These are phyloP conservation scores for Blastobotrys peoriensis DNA, from an alignment of 805 yeast genomes.

Conservation along the genomic window DNA sequence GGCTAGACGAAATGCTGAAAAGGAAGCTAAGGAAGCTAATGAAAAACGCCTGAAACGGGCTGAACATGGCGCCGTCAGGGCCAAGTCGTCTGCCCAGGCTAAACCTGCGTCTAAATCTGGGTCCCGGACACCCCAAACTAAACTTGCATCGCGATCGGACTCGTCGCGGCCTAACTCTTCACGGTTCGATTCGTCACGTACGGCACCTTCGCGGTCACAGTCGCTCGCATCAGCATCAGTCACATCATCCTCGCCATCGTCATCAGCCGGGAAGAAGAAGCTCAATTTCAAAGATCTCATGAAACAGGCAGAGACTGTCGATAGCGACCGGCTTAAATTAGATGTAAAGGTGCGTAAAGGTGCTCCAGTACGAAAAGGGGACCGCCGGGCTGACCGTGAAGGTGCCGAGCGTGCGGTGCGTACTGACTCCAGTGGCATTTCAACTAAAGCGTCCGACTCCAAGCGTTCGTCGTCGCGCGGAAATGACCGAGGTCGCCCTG, in stretches of 20 bases:
- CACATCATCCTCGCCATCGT: no score
- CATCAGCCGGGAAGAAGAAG: constrained; percentile 33
- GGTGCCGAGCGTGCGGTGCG: neutral
- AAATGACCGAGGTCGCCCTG: neutral
- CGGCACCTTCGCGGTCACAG: no score
- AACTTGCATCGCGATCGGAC: constrained; percentile 1
- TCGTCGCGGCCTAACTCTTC: no score
- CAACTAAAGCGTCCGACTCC: neutral
- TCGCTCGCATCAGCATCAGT: no score
- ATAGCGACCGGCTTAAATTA: constrained; percentile 41
- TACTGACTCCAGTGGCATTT: no score
- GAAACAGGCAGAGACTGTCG: constrained; percentile 60
- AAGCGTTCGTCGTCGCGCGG: neutral
- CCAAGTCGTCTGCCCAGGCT: constrained; percentile 3
- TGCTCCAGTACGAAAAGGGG: neutral
- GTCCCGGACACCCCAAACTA: constrained; percentile 3
- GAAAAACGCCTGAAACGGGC: constrained; percentile 32
- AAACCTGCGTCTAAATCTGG: constrained; percentile 1
- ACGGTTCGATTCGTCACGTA: no score
- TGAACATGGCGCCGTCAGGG: constrained; percentile 3
- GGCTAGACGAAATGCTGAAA: constrained; percentile 7
- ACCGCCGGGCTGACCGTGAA: neutral
- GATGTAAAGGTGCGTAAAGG: constrained; percentile 32
- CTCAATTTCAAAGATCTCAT: constrained; percentile 61
- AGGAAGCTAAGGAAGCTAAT: constrained; percentile 18